These are phyloP conservation scores for Juglanconis sp. DNA, from an alignment of 2,329 filamentous ascomycete genomes.

Conservation along the genomic window DNA sequence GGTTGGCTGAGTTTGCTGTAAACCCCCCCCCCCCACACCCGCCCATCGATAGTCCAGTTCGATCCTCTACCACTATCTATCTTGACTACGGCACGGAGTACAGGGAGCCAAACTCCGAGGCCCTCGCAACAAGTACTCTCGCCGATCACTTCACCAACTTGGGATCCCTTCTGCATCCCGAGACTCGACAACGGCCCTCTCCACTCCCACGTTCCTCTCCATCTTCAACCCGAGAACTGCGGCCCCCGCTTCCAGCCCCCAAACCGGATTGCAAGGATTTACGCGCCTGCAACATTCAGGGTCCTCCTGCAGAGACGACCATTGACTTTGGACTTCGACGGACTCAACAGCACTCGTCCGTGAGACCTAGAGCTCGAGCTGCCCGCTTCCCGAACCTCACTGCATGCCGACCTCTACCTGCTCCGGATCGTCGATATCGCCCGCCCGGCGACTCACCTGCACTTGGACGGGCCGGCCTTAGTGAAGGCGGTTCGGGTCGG, in stretches of 20 bases:
- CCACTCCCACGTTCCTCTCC: slow-evolving; percentile 4
- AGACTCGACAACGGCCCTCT: background rate
- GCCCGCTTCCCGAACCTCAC: background rate
- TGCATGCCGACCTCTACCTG: slow-evolving; percentile 15
- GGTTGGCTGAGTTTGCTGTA: no score
- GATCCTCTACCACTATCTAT: no score
- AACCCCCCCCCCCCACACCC: no score
- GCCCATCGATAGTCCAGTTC: no score
- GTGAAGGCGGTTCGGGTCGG: slow-evolving; percentile 9
- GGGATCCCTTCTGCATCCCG: slow-evolving; percentile 1
- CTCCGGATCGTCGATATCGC: slow-evolving; percentile 5
- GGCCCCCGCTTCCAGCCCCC: slow-evolving; percentile 18
- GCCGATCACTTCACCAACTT: background rate
- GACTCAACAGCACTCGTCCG: background rate
- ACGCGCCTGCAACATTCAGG: slow-evolving; percentile 15
- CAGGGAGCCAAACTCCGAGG: background rate
- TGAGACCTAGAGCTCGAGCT: background rate
- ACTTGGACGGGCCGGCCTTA: slow-evolving; percentile 14
- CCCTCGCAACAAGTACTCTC: slow-evolving; percentile 1
- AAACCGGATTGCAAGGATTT: slow-evolving; percentile 14
- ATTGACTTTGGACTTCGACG: background rate
- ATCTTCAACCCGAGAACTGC: background rate
- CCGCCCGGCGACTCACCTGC: slow-evolving; percentile 10
- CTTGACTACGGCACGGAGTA: no score
- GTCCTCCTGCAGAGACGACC: slow-evolving; percentile 1